Evolutionary conservation across 2,329 filamentous ascomycete species (phyloP), one percentile per base, ranked within the genome.

Genomic region (Cordyceps cateniannulata): DNA sequence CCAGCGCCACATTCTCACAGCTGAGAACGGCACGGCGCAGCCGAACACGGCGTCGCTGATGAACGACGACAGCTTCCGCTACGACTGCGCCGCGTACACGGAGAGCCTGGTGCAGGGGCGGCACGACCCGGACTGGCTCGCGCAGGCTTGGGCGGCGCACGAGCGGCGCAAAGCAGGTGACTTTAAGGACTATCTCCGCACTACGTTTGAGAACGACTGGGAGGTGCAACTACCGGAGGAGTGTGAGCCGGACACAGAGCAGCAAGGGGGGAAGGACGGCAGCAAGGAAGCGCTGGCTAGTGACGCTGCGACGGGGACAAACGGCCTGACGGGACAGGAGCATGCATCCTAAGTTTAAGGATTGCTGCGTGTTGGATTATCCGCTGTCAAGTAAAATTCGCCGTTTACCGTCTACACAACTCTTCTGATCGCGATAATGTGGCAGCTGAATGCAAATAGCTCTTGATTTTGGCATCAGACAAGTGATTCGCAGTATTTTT

Each of bases 71-170:
- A 75, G 74, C 64, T 81, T 81, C 66, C 77, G 79, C 12, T 70
- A 78, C 51, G 77, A 79, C 66, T 75, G 77, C 56, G 73, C 76
- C 0, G 72, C 72, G 3, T 81, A 80, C 66, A 75, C 74, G 32
- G 76, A 78, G 38, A 73, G 80, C 63, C 69, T 85, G 20, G 64
- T 68, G 5, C 69, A 72, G 40, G 82, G 82, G 3, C 76, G 75
- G 38, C 79, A 84, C 61, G 81, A 84, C 64, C 74, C 76, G 1
- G 74, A 76, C 16, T 85, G 82, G 82, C 75, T 85, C 8, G 70
- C 67, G 18, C 73, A 79, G 60, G 82, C 83, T 1, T 83, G 79
- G 73, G 68, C 68, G 4, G 82, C 83, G 0, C 80, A 84, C 63
- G 72, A 76, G 59, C 73, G 75, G 66, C 78, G 81, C 60, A 73